These are phyloP conservation scores for Penicillium argentinense DNA, from an alignment of 495 filamentous ascomycete species.

Conservation along the genomic window DNA sequence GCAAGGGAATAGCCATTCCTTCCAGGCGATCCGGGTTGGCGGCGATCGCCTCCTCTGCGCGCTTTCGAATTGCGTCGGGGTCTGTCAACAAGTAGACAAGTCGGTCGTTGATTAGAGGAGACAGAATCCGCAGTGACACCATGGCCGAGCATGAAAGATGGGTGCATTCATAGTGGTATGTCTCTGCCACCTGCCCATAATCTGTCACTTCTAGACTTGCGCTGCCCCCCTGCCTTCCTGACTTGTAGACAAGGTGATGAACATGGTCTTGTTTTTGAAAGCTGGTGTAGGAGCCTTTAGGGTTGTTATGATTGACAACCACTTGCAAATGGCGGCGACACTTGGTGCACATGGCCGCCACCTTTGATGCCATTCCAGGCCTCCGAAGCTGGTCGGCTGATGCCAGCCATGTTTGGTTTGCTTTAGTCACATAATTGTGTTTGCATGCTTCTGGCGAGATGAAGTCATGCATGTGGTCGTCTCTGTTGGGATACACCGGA, in stretches of 20 bases:
- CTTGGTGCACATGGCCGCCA: constrained; percentile 55
- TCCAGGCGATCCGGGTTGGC: constrained; percentile 60
- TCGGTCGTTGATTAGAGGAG: constrained; percentile 49
- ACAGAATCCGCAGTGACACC: constrained; percentile 54
- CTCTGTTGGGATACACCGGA: constrained; percentile 36
- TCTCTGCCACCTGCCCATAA: constrained; percentile 39
- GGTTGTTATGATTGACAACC: constrained; percentile 41
- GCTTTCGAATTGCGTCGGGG: constrained; percentile 47
- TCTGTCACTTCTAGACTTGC: constrained; percentile 21
- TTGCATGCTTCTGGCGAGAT: constrained; percentile 49
- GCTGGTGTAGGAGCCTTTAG: constrained; percentile 12
- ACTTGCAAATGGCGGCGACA: constrained; percentile 59
- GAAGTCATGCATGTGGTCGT: constrained; percentile 28
- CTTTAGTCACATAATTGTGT: constrained; percentile 56
- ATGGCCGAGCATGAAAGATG: constrained; percentile 52
- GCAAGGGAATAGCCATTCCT: constrained; percentile 46
- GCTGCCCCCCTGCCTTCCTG: constrained; percentile 32
- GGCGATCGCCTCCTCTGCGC: constrained; percentile 52
- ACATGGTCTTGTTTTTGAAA: constrained; percentile 32
- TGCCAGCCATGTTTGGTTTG: constrained; percentile 49
- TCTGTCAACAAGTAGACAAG: constrained; percentile 59
- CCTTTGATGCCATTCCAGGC: constrained; percentile 42
- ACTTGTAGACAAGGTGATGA: constrained; percentile 48
- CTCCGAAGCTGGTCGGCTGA: constrained; percentile 35
- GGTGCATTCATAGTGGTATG: constrained; percentile 60